phyloP scores from a whole-genome alignment of 257 asterid genomes.

The Jasminum sambac region DNA sequence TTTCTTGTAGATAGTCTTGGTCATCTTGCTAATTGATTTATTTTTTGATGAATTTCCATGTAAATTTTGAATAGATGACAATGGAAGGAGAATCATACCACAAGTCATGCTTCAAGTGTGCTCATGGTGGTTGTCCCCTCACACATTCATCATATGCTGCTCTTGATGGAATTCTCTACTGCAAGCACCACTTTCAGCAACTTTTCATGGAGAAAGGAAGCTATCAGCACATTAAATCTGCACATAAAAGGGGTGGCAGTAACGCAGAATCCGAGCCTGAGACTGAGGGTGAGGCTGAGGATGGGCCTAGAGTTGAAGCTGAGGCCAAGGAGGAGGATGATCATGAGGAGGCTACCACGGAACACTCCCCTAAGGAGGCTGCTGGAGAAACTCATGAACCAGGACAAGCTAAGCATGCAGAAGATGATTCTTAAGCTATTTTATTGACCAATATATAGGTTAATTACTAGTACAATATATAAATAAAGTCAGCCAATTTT shows the following conservation, averaged over 20 bases:
- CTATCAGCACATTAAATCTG: slow-evolving; percentile 51
- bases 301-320: not conserved
- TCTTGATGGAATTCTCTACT: slow-evolving; percentile 77
- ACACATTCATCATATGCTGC: slow-evolving; percentile 84
- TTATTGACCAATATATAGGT: too few relatives aligned
- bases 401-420: not conserved
- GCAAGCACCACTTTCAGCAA: slow-evolving; percentile 89
- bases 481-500: not conserved
- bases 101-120: slow-evolving; percentile 84
- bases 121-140: slow-evolving; percentile 82
- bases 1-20: too few relatives aligned
- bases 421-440: not conserved
- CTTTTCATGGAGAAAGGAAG: slow-evolving; percentile 92
- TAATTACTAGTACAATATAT: not conserved
- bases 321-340: not conserved
- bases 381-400: slow-evolving; percentile 12
- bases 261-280: slow-evolving; percentile 18
- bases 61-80: slow-evolving; percentile 38
- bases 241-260: slow-evolving; percentile 29
- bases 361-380: not conserved
- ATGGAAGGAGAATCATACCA: slow-evolving; percentile 85
- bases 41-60: not conserved
- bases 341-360: not conserved
- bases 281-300: not conserved
- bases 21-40: not conserved